phyloP scores from a whole-genome alignment of 2,329 filamentous ascomycete species.

The Ambrosiella cleistominuta region DNA sequence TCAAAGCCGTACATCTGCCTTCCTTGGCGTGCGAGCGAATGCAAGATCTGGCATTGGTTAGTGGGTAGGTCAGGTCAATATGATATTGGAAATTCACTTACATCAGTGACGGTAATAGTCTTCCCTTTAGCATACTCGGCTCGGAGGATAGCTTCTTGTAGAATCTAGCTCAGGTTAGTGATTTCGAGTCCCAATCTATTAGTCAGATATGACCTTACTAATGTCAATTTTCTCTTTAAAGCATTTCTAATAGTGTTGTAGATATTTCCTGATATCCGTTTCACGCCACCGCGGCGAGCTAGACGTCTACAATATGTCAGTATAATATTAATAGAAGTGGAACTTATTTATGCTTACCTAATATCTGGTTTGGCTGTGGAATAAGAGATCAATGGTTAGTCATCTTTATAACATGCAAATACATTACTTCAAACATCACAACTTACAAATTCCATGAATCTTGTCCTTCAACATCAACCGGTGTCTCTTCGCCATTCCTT shows the following conservation, averaged over 20 bases:
- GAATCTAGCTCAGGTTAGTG: conserved; percentile 25
- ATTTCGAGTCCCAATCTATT: background rate
- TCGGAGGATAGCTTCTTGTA: conserved; percentile 31
- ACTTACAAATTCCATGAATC: background rate
- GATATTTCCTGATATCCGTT: conserved; percentile 47
- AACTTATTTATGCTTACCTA: conserved; percentile 22
- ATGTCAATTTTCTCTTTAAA: conserved; percentile 31
- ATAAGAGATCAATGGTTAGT: conserved; percentile 14
- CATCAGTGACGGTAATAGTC: conserved; percentile 46
- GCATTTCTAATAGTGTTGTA: conserved; percentile 43
- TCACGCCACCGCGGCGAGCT: conserved; percentile 60
- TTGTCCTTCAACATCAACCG: background rate
- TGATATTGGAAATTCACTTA: conserved; percentile 20
- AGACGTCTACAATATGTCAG: conserved; percentile 35
- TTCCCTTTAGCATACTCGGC: conserved; percentile 38
- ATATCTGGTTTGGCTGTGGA: conserved; percentile 35
- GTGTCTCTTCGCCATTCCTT: background rate
- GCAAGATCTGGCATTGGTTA: conserved; percentile 31
- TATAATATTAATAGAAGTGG: background rate
- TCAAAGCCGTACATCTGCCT: conserved; percentile 42
- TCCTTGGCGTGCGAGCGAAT: conserved; percentile 30
- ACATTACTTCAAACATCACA: background rate
- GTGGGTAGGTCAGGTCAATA: background rate
- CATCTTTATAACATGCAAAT: background rate
- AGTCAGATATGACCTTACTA: conserved; percentile 22